A percentile compares a stretch with the other conserved stretches of the same genome.
These are phyloP conservation scores for Corrigiola litoralis DNA, from an alignment of 179 eudicot species.

Conservation along the genomic window DNA sequence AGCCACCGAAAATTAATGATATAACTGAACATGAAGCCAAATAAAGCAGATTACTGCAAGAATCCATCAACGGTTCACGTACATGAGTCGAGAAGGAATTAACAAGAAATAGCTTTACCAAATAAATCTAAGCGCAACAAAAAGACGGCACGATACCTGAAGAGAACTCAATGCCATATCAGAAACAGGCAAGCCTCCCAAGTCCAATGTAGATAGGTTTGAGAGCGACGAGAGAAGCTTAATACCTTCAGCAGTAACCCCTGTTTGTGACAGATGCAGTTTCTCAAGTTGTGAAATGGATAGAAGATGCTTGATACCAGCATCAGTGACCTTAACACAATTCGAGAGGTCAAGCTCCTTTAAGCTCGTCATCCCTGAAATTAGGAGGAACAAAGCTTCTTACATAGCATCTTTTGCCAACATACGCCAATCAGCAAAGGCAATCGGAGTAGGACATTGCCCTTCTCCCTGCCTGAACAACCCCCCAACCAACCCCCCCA, in stretches of 20 bases:
- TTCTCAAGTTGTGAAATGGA: constrained; percentile 56
- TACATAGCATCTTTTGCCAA: not conserved
- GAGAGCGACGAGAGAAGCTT: constrained; percentile 51
- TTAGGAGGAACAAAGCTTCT: not conserved
- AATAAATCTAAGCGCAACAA: not conserved
- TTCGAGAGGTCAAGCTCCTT: constrained; percentile 73
- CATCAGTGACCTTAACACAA: constrained; percentile 69
- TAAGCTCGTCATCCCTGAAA: constrained; percentile 63
- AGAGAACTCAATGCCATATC: constrained; percentile 60
- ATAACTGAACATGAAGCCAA: no score
- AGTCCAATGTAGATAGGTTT: constrained; percentile 51
- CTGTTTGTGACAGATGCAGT: constrained; percentile 64
- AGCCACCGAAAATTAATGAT: no score
- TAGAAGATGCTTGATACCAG: constrained; percentile 69
- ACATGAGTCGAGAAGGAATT: constrained; percentile 4
- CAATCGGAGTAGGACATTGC: not conserved
- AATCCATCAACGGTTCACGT: no score
- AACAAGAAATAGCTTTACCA: not conserved
- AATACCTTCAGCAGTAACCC: constrained; percentile 61
- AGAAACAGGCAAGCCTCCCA: constrained; percentile 81
- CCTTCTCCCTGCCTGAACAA: no score
- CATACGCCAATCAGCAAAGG: not conserved
- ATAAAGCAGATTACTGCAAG: no score
- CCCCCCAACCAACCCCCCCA: no score
- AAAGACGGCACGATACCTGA: constrained; percentile 34